These are phyloP conservation scores for Cicer judaicum DNA, from an alignment of 306 rosid species.

Conservation along the genomic window DNA sequence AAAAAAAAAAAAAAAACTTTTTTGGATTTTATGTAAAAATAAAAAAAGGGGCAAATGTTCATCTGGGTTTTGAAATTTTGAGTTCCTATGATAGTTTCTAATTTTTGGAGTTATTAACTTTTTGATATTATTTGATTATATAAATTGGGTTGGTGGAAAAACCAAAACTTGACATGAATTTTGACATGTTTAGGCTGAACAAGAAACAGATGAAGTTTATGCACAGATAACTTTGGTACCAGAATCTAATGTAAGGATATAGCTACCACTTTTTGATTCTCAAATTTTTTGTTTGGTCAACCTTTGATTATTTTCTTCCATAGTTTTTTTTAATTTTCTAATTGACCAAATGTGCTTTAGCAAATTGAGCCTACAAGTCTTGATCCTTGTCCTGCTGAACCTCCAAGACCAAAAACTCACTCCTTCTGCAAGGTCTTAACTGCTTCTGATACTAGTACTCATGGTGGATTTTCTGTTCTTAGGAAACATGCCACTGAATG, in stretches of 20 bases:
- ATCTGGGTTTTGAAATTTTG: slow-evolving; percentile 10
- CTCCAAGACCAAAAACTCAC: slow-evolving; percentile 58
- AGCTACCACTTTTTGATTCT: slow-evolving; percentile 41
- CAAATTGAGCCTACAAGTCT: slow-evolving; percentile 65
- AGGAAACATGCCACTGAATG: slow-evolving; percentile 93
- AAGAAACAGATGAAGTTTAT: slow-evolving; percentile 91
- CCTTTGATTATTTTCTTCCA: slow-evolving; percentile 39
- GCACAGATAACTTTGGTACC: slow-evolving; percentile 86
- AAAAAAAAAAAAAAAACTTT: neutral
- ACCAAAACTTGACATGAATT: slow-evolving; percentile 39
- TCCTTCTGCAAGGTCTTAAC: slow-evolving; percentile 87
- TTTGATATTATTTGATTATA: neutral
- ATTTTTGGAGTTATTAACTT: neutral
- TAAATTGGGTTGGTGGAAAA: neutral
- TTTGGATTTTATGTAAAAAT: slow-evolving; percentile 6
- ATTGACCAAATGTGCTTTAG: slow-evolving; percentile 50
- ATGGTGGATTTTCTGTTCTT: slow-evolving; percentile 51
- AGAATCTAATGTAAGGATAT: slow-evolving; percentile 69
- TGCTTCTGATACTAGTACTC: slow-evolving; percentile 96
- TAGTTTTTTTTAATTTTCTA: slow-evolving; percentile 43
- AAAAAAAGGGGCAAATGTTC: slow-evolving; percentile 1
- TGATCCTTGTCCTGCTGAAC: slow-evolving; percentile 60
- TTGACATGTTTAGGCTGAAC: slow-evolving; percentile 76
- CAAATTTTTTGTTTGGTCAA: slow-evolving; percentile 38
- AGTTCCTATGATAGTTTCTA: neutral